Evolutionary conservation across 139 green algal genomes (phyloP).

Genomic region (Zygnema circumcarinatum): DNA sequence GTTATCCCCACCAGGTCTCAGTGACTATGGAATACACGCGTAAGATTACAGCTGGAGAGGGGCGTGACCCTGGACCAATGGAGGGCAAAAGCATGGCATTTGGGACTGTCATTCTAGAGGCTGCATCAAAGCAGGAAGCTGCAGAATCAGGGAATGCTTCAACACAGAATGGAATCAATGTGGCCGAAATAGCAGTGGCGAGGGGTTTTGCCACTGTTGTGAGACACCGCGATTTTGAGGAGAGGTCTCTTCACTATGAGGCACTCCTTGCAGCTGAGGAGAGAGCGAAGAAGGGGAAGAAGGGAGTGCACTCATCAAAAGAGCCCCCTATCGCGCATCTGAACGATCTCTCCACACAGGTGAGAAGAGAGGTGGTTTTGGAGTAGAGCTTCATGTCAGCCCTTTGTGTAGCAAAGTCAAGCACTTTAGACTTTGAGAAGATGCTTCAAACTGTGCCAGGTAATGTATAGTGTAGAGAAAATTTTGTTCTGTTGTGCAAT

Average conservation of each 20-base stretch:
- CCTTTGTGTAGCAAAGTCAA: no score
- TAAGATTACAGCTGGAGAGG: slow-evolving; percentile 70
- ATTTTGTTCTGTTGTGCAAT: background rate
- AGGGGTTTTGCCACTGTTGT: slow-evolving; percentile 83
- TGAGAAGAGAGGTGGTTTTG: background rate
- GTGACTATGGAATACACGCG: slow-evolving; percentile 94
- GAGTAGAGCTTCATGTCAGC: background rate
- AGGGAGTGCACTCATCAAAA: slow-evolving; percentile 83
- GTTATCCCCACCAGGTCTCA: slow-evolving; percentile 74
- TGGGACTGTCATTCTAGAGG: slow-evolving; percentile 43
- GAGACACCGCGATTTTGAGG: slow-evolving; percentile 76
- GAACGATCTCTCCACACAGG: slow-evolving; percentile 84
- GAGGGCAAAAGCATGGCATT: slow-evolving; percentile 52
- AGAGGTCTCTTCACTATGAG: slow-evolving; percentile 88
- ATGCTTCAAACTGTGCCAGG: no score
- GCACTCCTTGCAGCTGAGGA: slow-evolving; percentile 85
- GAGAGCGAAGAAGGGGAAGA: slow-evolving; percentile 75
- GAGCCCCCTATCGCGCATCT: slow-evolving; percentile 73
- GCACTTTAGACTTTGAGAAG: no score
- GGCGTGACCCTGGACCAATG: slow-evolving; percentile 11
- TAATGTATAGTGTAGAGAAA: background rate
- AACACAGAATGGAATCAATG: slow-evolving; percentile 47
- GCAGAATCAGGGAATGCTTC: background rate
- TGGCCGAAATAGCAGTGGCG: slow-evolving; percentile 84
- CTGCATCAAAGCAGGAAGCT: slow-evolving; percentile 10